Evolutionary conservation across 768 basidiomycete species (phyloP), one percentile per base, ranked within the genome.

Genomic region (Jaapia argillacea): DNA sequence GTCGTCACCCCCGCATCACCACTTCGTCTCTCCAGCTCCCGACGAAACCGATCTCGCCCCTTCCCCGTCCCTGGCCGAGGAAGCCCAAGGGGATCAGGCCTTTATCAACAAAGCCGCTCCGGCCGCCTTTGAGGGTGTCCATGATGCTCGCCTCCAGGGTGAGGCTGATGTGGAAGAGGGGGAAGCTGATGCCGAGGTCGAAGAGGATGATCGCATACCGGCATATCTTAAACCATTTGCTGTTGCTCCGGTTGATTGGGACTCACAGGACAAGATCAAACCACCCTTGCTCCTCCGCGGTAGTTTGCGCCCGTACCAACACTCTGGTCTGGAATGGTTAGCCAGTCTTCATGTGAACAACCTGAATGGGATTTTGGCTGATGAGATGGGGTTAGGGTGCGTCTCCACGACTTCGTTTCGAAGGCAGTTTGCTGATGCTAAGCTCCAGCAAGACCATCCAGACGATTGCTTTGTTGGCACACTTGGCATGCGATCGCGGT

Each of bases 311-410:
- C 91, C 91, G 6, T 99, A 98, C 55, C 94, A 99, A 57, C 81
- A 93, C 40, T 74, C 86, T 3, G 94, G 94, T 0, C 63, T 96
- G 41, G 91, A 97, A 58, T 98, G 94, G 94, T 78, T 96, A 35
- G 84, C 89, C 4, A 86, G 81, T 55, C 66, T 94, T 44, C 90
- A 93, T 58, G 67, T 69, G 28, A 88, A 88, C 51, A 79, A 81
- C 50, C 52, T 86, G 35, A 89, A 90, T 51, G 86, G 86, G 1
- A 89, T 90, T 40, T 65, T 90, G 33, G 89, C 90, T 1, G 92
- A 94, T 55, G 90, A 94, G 61, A 93, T 96, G 91, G 92, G 91
- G 36, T 63, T 94, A 5, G 91, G 91, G 89, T 93, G 54, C 33
- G 82, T 71, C 21, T 25, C 16, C 22, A 48, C 6, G 21, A 31